These are phyloP conservation scores for Lithospermum erythrorhizon DNA, from an alignment of 257 asterid genomes.

Conservation along the genomic window DNA sequence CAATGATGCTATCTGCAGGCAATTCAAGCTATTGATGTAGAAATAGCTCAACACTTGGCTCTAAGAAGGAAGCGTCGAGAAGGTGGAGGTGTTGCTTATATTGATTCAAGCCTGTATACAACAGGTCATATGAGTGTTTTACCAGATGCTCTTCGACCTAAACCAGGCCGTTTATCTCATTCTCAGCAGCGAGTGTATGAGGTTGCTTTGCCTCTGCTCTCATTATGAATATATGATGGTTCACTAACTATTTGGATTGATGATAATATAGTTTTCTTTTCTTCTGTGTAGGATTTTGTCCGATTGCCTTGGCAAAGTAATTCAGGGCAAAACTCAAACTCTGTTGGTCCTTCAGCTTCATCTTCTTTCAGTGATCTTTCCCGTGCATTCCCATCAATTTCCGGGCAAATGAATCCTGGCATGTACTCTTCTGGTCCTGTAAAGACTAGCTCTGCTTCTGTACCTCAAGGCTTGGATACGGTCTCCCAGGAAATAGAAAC, in stretches of 20 bases:
- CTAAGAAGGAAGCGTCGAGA: slow-evolving; percentile 77
- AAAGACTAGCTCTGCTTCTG: slow-evolving; percentile 44
- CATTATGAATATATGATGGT: slow-evolving; percentile 4
- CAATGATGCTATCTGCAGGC: slow-evolving; percentile 39
- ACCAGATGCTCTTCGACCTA: slow-evolving; percentile 96
- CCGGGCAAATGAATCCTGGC: slow-evolving; percentile 48
- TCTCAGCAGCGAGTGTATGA: slow-evolving; percentile 96
- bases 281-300: slow-evolving; percentile 73
- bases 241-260: not conserved
- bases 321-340: slow-evolving; percentile 61
- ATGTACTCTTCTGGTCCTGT: slow-evolving; percentile 45
- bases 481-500: slow-evolving; percentile 49
- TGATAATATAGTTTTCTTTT: not conserved
- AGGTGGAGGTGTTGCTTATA: slow-evolving; percentile 47
- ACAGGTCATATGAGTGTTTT: slow-evolving; percentile 67
- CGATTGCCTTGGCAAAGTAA: slow-evolving; percentile 90
- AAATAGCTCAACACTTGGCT: slow-evolving; percentile 67
- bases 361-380: slow-evolving; percentile 45
- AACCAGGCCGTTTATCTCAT: slow-evolving; percentile 81
- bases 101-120: slow-evolving; percentile 54
- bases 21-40: slow-evolving; percentile 84
- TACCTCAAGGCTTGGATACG: slow-evolving; percentile 49
- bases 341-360: slow-evolving; percentile 53
- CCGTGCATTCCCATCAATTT: slow-evolving; percentile 39
- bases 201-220: slow-evolving; percentile 31